These are phyloP conservation scores for Yarrowia phangngaensis DNA, from an alignment of 805 yeast genomes.

Conservation along the genomic window DNA sequence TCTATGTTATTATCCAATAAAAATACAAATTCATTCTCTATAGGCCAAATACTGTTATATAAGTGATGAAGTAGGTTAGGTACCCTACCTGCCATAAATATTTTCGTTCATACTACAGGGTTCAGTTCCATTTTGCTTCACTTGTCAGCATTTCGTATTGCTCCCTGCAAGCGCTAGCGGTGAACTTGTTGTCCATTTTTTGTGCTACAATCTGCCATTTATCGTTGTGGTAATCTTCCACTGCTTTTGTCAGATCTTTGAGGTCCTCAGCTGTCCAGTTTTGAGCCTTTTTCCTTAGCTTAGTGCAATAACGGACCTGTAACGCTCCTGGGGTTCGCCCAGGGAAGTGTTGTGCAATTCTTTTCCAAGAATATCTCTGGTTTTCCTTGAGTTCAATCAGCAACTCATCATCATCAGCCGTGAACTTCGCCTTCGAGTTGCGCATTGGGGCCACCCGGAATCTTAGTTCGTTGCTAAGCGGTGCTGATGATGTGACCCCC, in stretches of 20 bases:
- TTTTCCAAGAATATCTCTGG: slow-evolving; percentile 77
- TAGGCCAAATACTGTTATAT: too few relatives aligned
- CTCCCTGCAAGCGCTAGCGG: slow-evolving; percentile 30
- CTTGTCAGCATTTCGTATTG: slow-evolving; percentile 28
- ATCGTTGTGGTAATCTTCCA: slow-evolving; percentile 32
- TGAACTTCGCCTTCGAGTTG: slow-evolving; percentile 33
- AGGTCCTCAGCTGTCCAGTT: slow-evolving; percentile 32
- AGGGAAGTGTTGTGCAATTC: slow-evolving; percentile 66
- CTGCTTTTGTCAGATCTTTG: slow-evolving; percentile 29
- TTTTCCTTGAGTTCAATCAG: slow-evolving; percentile 54
- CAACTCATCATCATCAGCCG: slow-evolving; percentile 35
- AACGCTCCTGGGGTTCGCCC: slow-evolving; percentile 80
- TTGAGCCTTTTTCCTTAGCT: slow-evolving; percentile 30
- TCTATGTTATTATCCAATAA: too few relatives aligned
- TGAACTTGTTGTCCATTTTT: slow-evolving; percentile 31
- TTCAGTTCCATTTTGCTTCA: slow-evolving; percentile 18
- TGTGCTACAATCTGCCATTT: slow-evolving; percentile 32
- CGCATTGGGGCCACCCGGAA: slow-evolving; percentile 6
- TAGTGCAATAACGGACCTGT: slow-evolving; percentile 49
- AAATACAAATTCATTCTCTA: too few relatives aligned
- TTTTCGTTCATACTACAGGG: neutral
- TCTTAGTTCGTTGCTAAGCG: neutral
- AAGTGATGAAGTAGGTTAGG: too few relatives aligned
- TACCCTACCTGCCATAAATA: too few relatives aligned
- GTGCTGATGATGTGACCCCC: too few relatives aligned